These are phyloP conservation scores for Phytophthora agathidicida DNA, from an alignment of 352 stramenopile species.

Conservation along the genomic window DNA sequence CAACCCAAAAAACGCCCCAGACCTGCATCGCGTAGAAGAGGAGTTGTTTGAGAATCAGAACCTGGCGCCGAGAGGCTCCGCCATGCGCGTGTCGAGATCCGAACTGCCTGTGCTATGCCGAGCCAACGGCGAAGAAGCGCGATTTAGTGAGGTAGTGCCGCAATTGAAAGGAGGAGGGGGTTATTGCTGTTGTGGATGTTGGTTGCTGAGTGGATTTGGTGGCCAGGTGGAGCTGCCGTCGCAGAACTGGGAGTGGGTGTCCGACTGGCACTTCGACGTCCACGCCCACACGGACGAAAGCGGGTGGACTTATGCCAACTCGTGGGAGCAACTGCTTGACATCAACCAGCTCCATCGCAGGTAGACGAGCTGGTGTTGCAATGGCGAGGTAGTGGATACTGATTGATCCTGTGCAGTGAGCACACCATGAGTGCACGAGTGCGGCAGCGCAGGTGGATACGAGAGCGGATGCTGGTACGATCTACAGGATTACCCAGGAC, in stretches of 20 bases:
- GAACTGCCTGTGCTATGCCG: conserved; percentile 35
- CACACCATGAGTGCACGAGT: conserved; percentile 40
- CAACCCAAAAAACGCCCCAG: conserved; percentile 11
- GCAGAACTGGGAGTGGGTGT: conserved; percentile 67
- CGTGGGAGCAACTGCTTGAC: conserved; percentile 38
- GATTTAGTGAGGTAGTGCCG: conserved; percentile 46
- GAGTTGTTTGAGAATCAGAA: conserved; percentile 67
- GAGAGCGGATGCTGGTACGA: conserved; percentile 57
- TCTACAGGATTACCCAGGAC: conserved; percentile 34
- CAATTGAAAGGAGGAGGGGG: conserved; percentile 2
- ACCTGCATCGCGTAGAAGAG: conserved; percentile 45
- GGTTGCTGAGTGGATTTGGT: not conserved
- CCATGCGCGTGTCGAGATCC: conserved; percentile 7
- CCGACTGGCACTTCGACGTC: conserved; percentile 53
- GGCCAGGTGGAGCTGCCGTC: conserved; percentile 55
- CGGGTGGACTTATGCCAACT: conserved; percentile 63
- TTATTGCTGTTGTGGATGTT: not conserved
- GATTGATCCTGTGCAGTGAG: conserved; percentile 32
- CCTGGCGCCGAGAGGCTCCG: conserved; percentile 41
- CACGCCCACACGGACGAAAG: conserved; percentile 50
- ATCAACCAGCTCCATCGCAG: conserved; percentile 25
- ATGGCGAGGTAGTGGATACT: not conserved
- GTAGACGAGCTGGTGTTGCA: not conserved
- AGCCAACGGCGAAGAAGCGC: conserved; percentile 34
- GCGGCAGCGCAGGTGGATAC: conserved; percentile 60